Percentiles rank a stretch among this genome's conserved stretches.
These are phyloP conservation scores for Aspergillus carlsbadensis DNA, from an alignment of 495 filamentous ascomycete genomes.

Conservation along the genomic window DNA sequence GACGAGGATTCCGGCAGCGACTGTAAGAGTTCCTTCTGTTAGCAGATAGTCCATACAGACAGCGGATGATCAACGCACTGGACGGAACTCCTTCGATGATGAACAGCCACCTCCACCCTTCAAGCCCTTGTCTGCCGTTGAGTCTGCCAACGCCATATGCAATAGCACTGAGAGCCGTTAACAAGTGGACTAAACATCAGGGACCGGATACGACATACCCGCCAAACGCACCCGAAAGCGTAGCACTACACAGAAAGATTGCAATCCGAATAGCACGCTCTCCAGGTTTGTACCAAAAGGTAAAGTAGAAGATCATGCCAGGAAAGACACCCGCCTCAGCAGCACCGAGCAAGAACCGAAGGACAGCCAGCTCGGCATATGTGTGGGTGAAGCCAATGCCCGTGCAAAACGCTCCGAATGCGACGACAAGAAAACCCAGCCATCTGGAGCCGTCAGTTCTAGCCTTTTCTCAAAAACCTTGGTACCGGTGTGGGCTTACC, in stretches of 20 bases:
- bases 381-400: neutral
- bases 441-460: neutral
- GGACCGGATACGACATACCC: neutral
- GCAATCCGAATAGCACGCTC: conserved; percentile 2
- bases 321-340: conserved; percentile 2
- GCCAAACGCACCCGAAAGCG: neutral
- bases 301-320: conserved; percentile 2
- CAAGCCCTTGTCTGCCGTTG: conserved; percentile 57
- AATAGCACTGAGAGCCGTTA: conserved; percentile 44
- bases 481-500: neutral
- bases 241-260: neutral
- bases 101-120: conserved; percentile 73
- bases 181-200: neutral
- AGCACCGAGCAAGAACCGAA: neutral
- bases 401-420: neutral
- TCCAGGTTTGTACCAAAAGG: neutral
- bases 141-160: conserved; percentile 66
- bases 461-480: no score
- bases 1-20: conserved; percentile 43
- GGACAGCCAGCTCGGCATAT: neutral
- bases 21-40: neutral
- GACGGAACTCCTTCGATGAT: conserved; percentile 67
- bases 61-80: no score
- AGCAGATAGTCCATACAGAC: neutral
- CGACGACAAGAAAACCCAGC: neutral